Evolutionary conservation across 2,329 filamentous ascomycete genomes (phyloP), one percentile per base, ranked within the genome.

Genomic region (Sporothrix pseudoabietina): DNA sequence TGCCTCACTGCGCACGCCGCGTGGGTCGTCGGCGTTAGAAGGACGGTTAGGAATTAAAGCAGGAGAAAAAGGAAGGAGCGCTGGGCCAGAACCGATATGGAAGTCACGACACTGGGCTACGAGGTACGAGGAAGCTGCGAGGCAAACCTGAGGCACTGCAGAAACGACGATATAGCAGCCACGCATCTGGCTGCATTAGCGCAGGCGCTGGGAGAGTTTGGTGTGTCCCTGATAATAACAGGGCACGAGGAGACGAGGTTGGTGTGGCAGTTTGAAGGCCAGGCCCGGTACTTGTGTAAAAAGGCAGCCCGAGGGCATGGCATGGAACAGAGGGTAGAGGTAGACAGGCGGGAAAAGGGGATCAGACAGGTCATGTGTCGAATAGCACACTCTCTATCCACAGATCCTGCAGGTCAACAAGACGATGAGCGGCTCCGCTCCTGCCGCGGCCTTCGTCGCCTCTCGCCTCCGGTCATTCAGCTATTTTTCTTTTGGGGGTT

Each of bases 331-430:
- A 30, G n/a, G 52, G 52, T 59, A 70, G 52, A 41, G 19, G 22
- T 10, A 59, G 32, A 12, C 30, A 65, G 22, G 39, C 44, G 30
- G 41, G 65, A 69, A 69, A 57, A 47, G 32, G 47, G 68, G 66
- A 57, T 57, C 52, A 57, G 66, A 69, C 68, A 59, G 35, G 68
- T 47, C 68, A 70, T 70, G 49, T 44, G 52, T 70, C 68, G 68
- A 70, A 70, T 32, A 41, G 66, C 6, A 49, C 47, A 16, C 26
- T 12, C 44, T 30, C 61, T 49, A 35, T 47, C 41, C 44, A 47
- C 41, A 68, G 44, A 68, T 52, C 65, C 65, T 68, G 65, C 44
- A 52, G 44, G 44, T 52, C 22, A 19, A 49, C 49, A 16, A 66
- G 39, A 47, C 47, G 61, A 66, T 30, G 61, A 47, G 61, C 61